These are phyloP conservation scores for Delonix regia DNA, from an alignment of 306 rosid genomes.

Conservation along the genomic window DNA sequence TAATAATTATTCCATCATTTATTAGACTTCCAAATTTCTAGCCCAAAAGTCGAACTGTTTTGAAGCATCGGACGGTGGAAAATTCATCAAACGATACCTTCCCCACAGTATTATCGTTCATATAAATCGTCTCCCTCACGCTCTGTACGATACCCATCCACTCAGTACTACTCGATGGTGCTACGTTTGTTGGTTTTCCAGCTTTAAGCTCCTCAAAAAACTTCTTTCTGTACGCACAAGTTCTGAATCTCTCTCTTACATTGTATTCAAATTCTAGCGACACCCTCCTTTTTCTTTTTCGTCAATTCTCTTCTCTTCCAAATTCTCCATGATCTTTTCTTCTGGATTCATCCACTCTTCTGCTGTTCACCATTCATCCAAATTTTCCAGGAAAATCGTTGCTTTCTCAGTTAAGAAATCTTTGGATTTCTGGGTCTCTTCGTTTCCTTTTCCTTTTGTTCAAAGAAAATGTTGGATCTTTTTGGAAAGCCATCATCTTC, in stretches of 20 bases:
- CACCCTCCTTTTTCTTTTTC: not conserved
- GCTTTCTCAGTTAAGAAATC: too few relatives aligned
- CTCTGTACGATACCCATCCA: not conserved
- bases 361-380: constrained; percentile 15
- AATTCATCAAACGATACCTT: constrained; percentile 28
- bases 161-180: not conserved
- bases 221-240: not conserved
- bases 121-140: constrained; percentile 7
- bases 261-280: not conserved
- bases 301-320: not conserved
- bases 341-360: not conserved
- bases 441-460: not conserved
- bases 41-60: not conserved
- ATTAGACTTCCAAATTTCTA: too few relatives aligned
- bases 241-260: not conserved
- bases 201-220: not conserved
- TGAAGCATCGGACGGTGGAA: constrained; percentile 38
- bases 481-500: not conserved
- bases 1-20: too few relatives aligned
- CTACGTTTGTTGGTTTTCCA: not conserved
- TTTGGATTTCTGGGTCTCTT: not conserved
- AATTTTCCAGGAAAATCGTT: not conserved
- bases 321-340: not conserved
- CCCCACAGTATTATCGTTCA: not conserved
- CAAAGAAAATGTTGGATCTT: not conserved